These are phyloP conservation scores for Rubia occidens DNA, from an alignment of 305 asterid genomes.

Conservation along the genomic window DNA sequence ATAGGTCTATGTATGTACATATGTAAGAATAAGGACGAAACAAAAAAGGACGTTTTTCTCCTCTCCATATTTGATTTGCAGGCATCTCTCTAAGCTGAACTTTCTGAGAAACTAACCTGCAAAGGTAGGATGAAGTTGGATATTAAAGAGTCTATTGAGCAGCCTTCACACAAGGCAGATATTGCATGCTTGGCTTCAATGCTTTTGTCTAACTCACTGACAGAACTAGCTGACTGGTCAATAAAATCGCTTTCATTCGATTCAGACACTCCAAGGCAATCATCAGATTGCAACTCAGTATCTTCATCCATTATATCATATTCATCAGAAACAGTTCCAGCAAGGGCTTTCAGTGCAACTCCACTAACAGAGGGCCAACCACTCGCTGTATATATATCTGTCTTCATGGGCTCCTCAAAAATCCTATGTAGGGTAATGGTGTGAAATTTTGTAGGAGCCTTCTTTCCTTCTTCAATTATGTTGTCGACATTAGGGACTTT, in stretches of 20 bases:
- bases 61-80: background rate
- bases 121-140: conserved; percentile 96
- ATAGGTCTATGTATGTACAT: background rate
- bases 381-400: conserved; percentile 73
- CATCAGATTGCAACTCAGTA: conserved; percentile 16
- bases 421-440: conserved; percentile 61
- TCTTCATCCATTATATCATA: conserved; percentile 44
- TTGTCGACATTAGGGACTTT: conserved; percentile 65
- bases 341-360: conserved; percentile 66
- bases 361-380: conserved; percentile 99
- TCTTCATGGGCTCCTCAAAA: conserved; percentile 39
- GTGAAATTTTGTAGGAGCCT: conserved; percentile 56
- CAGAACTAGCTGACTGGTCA: conserved; percentile 55
- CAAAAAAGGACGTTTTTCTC: background rate
- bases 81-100: background rate
- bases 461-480: conserved; percentile 87
- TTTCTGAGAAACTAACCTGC: conserved; percentile 55
- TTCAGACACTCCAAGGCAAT: conserved; percentile 16
- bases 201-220: conserved; percentile 59
- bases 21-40: too few relatives aligned
- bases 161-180: conserved; percentile 91
- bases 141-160: conserved; percentile 83
- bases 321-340: conserved; percentile 79
- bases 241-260: conserved; percentile 12
- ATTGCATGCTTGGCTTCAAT: conserved; percentile 88